These are phyloP conservation scores for Ascochyta viciae-villosae DNA, from an alignment of 2,329 filamentous ascomycete species.

Conservation along the genomic window DNA sequence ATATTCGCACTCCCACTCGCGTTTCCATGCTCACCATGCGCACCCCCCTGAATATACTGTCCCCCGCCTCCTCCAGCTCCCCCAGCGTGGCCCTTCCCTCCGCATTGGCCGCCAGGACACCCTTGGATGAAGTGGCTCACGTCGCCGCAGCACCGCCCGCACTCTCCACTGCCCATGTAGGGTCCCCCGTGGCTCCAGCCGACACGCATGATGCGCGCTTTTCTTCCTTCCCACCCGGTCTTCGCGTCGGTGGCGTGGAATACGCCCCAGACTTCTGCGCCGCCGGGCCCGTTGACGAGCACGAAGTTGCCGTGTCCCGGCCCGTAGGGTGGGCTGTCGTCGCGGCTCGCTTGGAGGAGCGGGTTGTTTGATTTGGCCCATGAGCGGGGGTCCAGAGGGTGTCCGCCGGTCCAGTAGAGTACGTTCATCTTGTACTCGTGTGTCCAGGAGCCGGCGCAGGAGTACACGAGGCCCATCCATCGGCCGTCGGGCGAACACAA, in stretches of 20 bases:
- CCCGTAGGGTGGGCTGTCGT: slow-evolving; percentile 52
- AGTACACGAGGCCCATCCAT: slow-evolving; percentile 57
- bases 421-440: slow-evolving; percentile 58
- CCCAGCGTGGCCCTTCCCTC: slow-evolving; percentile 32
- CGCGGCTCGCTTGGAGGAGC: slow-evolving; percentile 46
- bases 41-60: slow-evolving; percentile 17
- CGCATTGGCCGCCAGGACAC: slow-evolving; percentile 36
- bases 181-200: slow-evolving; percentile 48
- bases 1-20: slow-evolving; percentile 20
- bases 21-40: slow-evolving; percentile 22
- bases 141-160: slow-evolving; percentile 43
- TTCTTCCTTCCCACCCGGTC: slow-evolving; percentile 56
- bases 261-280: slow-evolving; percentile 51
- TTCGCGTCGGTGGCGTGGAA: slow-evolving; percentile 57
- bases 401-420: slow-evolving; percentile 50
- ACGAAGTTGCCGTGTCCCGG: slow-evolving; percentile 57
- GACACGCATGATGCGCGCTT: slow-evolving; percentile 55
- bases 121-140: slow-evolving; percentile 43
- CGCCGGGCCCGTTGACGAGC: slow-evolving; percentile 41
- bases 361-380: slow-evolving; percentile 53
- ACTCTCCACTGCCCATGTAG: slow-evolving; percentile 53
- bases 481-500: slow-evolving; percentile 44
- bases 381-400: slow-evolving; percentile 46
- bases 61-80: slow-evolving; percentile 27
- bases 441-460: slow-evolving; percentile 56